Base-by-base conservation (phyloP, 306 rosid genomes). In the Acacia crassicarpa region DNA sequence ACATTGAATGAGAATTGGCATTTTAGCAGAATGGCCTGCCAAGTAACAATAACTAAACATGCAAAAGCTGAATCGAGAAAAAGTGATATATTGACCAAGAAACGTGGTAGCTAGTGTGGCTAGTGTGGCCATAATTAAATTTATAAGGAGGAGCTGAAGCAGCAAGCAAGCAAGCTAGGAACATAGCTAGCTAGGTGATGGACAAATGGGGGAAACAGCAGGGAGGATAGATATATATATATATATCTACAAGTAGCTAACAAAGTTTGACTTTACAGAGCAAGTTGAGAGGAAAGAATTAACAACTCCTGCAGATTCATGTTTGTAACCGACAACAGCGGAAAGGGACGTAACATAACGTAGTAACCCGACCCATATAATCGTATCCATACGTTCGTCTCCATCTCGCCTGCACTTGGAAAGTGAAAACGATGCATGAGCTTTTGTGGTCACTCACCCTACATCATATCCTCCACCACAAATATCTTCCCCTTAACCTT, bases 341-440 rank as follows among this genome's bases (percentile, higher is more conserved):
- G 84, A 88, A 83, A 85, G 80, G 73, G 90, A 83, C 87, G 59
- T 8, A 1, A 58, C 65, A 22, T 4, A 77, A 88, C 88, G n/a
- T 80, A 73, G 73, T 51, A 33, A 48, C 32, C 25, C 69, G 33
- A 25, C n/a, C 58, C 75, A 51, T 46, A 53, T 48, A 38, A 84
- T 48, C 46, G 72, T 61, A 61, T 71, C 56, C 76, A 80, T 33
- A 73, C 40, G 49, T 51, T 71, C 67, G 69, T 77, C 74, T 40
- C 66, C 77, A 79, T 73, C 65, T 73, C 65, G 33, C 51, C 80
- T 78, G 88, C 81, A 63, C 9, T 33, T 65, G 69, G 85, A 77
- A 38, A 38, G 41, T 38, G 41, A 38, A 78, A 85, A 85, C 59
- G 87, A 81, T 76, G 43, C 77, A 66, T 76, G 76, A 81, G 48